Evolutionary conservation across 202 grass and related monocot genomes (phyloP), one percentile per base, ranked within the genome.

Genomic region (Brachypodium distachyon): DNA sequence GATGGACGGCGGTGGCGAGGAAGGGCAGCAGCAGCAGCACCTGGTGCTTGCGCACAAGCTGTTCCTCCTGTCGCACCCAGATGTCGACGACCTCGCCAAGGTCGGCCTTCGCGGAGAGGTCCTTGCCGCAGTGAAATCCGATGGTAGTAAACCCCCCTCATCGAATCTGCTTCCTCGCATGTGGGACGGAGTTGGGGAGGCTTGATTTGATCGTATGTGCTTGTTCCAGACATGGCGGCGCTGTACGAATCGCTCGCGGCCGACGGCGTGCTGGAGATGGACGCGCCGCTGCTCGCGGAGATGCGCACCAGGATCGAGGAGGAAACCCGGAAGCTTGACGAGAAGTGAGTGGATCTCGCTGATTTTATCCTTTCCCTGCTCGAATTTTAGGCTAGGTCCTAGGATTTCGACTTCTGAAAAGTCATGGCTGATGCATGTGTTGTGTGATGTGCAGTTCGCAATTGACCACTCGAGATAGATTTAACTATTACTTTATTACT

Each of bases 51-150:
- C 88, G 57, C 65, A 91, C 81, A 97, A 91, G 85, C 83, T 93
- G 58, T 97, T 97, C 70, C 86, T 93, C 7, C 85, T 97, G 13
- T 79, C 93, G 46, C 93, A 83, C 37, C 61, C 83, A 0, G 93
- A 97, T 64, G 77, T 97, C 18, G 93, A 97, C 58, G 93, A 97
- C 81, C 89, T 91, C 83, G 83, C 89, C 77, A 97, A 89, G 90
- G 93, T 97, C 73, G 87, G 63, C 80, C 85, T 91, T 66, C 90
- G 88, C 71, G 87, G 77, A 12, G 90, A 97, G 73, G 90, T 89
- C 66, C 86, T 97, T 66, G 39, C 83, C 28, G 86, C 82, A 11
- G 88, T 97, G 64, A 97, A 89, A 82, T 78, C 85, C 60, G 80
- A 97, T 3, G 93, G 90, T 97, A 87, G 1, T 5, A 10, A 12